Evolutionary conservation across 2,329 filamentous ascomycete genomes (phyloP).

Genomic region (Myriosclerotinia scirpicola): DNA sequence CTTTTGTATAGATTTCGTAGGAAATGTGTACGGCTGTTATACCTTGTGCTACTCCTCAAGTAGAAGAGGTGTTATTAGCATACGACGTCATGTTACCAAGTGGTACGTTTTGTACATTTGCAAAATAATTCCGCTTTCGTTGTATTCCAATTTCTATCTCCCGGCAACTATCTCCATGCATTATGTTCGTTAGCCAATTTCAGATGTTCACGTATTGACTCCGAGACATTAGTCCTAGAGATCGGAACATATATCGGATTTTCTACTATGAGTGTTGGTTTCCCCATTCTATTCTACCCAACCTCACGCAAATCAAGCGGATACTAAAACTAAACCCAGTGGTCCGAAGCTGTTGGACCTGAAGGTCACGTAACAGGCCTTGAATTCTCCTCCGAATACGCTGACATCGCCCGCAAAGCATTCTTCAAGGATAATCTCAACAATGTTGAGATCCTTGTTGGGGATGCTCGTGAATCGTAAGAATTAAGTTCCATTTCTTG

Average conservation of each 20-base stretch:
- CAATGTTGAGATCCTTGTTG: slow-evolving; percentile 50
- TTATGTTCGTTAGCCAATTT: too few relatives aligned
- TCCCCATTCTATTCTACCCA: not conserved
- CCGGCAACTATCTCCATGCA: not conserved
- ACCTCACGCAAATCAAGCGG: too few relatives aligned
- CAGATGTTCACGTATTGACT: not conserved
- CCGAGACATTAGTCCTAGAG: slow-evolving; percentile 32
- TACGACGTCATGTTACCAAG: too few relatives aligned
- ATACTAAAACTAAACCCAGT: slow-evolving; percentile 16
- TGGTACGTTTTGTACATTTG: not conserved
- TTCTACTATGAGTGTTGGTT: slow-evolving; percentile 29
- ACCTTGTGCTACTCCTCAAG: not conserved
- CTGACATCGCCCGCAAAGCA: slow-evolving; percentile 44
- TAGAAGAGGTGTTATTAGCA: not conserved
- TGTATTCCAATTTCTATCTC: not conserved
- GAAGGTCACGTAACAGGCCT: slow-evolving; percentile 43
- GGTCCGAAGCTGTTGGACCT: slow-evolving; percentile 34
- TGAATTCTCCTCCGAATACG: slow-evolving; percentile 49
- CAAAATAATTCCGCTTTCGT: too few relatives aligned
- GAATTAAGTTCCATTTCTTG: slow-evolving; percentile 27
- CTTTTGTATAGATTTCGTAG: not conserved
- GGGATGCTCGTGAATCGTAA: slow-evolving; percentile 50
- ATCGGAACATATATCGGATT: slow-evolving; percentile 39
- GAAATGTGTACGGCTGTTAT: not conserved
- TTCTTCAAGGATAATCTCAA: slow-evolving; percentile 45